Evolutionary conservation across 345 rosid species (phyloP).

Genomic region (Turritis glabra): DNA sequence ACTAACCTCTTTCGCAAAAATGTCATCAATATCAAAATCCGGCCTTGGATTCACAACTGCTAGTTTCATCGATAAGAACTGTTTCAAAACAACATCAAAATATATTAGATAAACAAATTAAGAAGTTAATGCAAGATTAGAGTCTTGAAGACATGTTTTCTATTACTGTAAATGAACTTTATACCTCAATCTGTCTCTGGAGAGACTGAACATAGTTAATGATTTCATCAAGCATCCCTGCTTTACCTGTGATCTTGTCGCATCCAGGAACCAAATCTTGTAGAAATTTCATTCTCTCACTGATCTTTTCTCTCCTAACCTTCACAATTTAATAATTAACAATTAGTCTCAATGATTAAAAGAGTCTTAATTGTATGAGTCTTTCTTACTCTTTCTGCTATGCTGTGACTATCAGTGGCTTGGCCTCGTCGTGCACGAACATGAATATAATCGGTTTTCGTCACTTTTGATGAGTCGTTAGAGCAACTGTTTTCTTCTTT

Average conservation of each 20-base stretch:
- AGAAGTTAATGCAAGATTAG: not conserved
- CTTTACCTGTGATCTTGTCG: constrained; percentile 96
- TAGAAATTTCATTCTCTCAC: constrained; percentile 93
- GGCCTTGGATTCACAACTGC: constrained; percentile 82
- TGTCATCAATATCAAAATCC: constrained; percentile 73
- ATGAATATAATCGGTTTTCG: constrained; percentile 80
- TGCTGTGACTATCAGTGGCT: constrained; percentile 98
- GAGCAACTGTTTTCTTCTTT: constrained; percentile 49
- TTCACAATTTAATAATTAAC: constrained; percentile 30
- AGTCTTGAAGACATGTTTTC: not conserved
- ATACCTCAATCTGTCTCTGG: constrained; percentile 96
- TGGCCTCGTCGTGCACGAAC: constrained; percentile 97
- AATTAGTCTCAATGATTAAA: not conserved
- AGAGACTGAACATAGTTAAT: constrained; percentile 97
- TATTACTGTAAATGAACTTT: not conserved
- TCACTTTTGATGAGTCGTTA: constrained; percentile 65
- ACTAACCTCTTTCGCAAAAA: constrained; percentile 81
- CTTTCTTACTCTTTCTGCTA: constrained; percentile 78
- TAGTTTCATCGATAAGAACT: constrained; percentile 97
- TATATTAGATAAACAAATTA: constrained; percentile 13
- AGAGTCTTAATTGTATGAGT: not conserved
- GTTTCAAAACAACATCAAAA: constrained; percentile 39
- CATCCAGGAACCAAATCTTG: constrained; percentile 99
- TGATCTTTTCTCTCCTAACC: constrained; percentile 97
- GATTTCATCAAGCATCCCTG: constrained; percentile 98